Conservation (phyloP, 768 basidiomycete genomes). For the Pulveroboletus sp. region DNA sequence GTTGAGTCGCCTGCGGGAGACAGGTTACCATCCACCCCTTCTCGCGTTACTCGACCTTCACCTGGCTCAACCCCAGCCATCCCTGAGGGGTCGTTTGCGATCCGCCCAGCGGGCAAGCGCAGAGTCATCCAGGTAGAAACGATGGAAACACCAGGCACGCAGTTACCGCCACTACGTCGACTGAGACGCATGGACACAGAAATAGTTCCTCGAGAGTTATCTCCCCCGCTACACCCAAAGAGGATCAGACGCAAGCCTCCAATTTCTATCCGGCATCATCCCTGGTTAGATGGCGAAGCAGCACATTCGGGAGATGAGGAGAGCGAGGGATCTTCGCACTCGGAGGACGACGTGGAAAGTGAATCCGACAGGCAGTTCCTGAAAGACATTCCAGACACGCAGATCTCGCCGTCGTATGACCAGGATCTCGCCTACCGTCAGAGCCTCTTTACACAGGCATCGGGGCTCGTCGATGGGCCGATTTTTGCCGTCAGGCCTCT, state of each 20-base stretch:
- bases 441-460: conserved; percentile 69
- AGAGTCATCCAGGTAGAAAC: conserved; percentile 8
- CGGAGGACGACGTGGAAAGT: conserved; percentile 50
- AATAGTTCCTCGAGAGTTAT: conserved; percentile 13
- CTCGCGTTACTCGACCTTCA: conserved; percentile 20
- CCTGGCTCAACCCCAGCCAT: conserved; percentile 20
- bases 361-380: conserved; percentile 70
- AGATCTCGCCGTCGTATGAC: conserved; percentile 67
- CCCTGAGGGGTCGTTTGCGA: conserved; percentile 43
- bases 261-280: conserved; percentile 38
- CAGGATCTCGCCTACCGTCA: conserved; percentile 66
- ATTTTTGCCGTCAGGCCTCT: conserved; percentile 51
- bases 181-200: conserved; percentile 30
- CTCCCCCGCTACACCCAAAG: conserved; percentile 23
- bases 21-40: conserved; percentile 36
- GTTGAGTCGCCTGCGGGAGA: conserved; percentile 10
- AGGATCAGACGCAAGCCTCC: conserved; percentile 19
- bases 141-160: conserved; percentile 25
- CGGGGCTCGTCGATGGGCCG: conserved; percentile 38
- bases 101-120: conserved; percentile 38
- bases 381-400: conserved; percentile 59
- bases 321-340: conserved; percentile 57
- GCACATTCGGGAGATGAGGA: conserved; percentile 78
- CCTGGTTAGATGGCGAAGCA: conserved; percentile 66
- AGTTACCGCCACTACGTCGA: conserved; percentile 31